phyloP scores from a whole-genome alignment of 2,329 filamentous ascomycete species.

The Sporothrix protearum region DNA sequence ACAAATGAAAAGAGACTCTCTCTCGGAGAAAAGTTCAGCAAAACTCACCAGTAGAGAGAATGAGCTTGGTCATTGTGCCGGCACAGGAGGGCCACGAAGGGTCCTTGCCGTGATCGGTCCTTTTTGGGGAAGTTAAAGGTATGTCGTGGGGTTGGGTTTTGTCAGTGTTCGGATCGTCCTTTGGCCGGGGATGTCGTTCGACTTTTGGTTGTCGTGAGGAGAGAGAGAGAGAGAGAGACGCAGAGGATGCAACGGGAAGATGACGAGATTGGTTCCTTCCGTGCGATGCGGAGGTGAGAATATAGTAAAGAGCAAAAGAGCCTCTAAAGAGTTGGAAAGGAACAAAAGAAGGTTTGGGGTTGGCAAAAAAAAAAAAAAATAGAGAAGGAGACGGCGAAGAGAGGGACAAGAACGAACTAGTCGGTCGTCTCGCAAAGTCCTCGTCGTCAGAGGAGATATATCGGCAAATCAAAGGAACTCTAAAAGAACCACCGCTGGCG shows the following conservation, averaged over 20 bases:
- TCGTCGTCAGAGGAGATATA: constrained; percentile 16
- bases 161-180: not conserved
- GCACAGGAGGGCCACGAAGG: not conserved
- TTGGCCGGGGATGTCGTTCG: not conserved
- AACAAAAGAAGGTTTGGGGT: not conserved
- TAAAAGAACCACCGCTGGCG: not conserved
- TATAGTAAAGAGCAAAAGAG: not conserved
- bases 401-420: not conserved
- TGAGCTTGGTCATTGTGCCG: constrained; percentile 22
- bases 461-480: not conserved
- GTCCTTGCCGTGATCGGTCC: not conserved
- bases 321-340: not conserved
- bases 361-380: not conserved
- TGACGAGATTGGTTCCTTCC: not conserved
- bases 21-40: not conserved
- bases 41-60: constrained; percentile 23
- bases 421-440: not conserved
- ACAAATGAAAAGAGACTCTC: not conserved
- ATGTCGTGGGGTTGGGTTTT: not conserved
- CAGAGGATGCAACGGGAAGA: not conserved
- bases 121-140: not conserved
- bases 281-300: not conserved
- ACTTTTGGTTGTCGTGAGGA: not conserved
- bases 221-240: not conserved
- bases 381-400: not conserved